phyloP scores from a whole-genome alignment of 2,329 filamentous ascomycete genomes.

The Paraphoma sp. region DNA sequence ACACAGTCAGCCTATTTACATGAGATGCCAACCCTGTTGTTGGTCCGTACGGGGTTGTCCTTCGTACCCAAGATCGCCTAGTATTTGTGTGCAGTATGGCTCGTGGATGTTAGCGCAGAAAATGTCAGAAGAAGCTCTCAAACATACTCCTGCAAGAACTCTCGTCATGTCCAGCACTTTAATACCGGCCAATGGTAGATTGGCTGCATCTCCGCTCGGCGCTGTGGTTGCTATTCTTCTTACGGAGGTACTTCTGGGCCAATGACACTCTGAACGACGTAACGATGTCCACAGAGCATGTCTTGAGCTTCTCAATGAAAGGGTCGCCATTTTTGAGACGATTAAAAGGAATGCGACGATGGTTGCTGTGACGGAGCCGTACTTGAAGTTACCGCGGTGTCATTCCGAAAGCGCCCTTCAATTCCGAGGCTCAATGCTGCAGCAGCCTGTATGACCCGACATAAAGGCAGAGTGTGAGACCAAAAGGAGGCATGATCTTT shows the following conservation, averaged over 20 bases:
- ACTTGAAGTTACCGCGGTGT: slow-evolving; percentile 8
- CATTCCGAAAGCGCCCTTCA: slow-evolving; percentile 16
- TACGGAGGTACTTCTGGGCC: slow-evolving; percentile 11
- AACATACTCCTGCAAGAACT: slow-evolving; percentile 87
- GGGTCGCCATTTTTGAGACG: slow-evolving; percentile 16
- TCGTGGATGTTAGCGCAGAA: slow-evolving; percentile 47
- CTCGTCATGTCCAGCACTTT: slow-evolving; percentile 95
- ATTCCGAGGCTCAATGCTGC: slow-evolving; percentile 24
- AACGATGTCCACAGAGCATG: slow-evolving; percentile 10
- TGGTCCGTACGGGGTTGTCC: slow-evolving; percentile 41
- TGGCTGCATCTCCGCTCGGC: slow-evolving; percentile 49
- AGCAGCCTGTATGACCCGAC: no score
- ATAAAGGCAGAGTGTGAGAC: no score
- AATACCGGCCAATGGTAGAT: slow-evolving; percentile 80
- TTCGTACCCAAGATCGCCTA: slow-evolving; percentile 88
- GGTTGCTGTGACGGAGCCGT: neutral
- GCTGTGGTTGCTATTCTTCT: slow-evolving; percentile 53
- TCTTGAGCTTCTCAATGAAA: slow-evolving; percentile 22
- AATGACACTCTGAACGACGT: slow-evolving; percentile 13
- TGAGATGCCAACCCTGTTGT: slow-evolving; percentile 33
- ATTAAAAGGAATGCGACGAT: neutral
- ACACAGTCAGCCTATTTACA: slow-evolving; percentile 21
- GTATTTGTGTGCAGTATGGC: slow-evolving; percentile 97
- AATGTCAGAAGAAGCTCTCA: neutral
- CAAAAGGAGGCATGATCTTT: no score